These are phyloP conservation scores for Barbarea vulgaris DNA, from an alignment of 345 rosid species.

Conservation along the genomic window DNA sequence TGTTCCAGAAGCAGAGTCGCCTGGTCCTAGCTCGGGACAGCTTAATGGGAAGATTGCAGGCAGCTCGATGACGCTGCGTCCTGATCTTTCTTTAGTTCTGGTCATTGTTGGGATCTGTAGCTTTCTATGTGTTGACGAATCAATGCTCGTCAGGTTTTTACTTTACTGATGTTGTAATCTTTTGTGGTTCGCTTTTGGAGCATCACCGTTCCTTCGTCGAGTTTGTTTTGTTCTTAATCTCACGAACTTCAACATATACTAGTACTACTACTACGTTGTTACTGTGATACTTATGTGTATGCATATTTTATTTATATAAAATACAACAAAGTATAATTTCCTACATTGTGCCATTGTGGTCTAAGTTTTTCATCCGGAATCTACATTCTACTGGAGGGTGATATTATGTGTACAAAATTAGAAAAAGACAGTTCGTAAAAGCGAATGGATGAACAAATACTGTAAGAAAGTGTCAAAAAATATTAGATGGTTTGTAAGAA, in stretches of 20 bases:
- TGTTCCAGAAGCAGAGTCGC: slow-evolving; percentile 44
- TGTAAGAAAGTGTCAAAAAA: not conserved
- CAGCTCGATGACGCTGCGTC: slow-evolving; percentile 33
- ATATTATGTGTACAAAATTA: not conserved
- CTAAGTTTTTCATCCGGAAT: not conserved
- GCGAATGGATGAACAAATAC: not conserved
- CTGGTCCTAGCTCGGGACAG: slow-evolving; percentile 56
- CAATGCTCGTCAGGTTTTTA: not conserved
- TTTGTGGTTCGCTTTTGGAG: slow-evolving; percentile 16
- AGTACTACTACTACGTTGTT: slow-evolving; percentile 3
- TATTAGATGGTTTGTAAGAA: not conserved
- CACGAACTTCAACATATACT: slow-evolving; percentile 3
- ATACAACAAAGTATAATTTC: not conserved
- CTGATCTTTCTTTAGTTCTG: slow-evolving; percentile 23
- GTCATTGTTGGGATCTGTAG: slow-evolving; percentile 37
- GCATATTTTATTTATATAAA: not conserved
- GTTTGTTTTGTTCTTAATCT: slow-evolving; percentile 17
- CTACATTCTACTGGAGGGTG: not conserved
- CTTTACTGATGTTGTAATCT: slow-evolving; percentile 25
- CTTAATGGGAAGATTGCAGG: slow-evolving; percentile 53
- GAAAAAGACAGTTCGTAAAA: not conserved
- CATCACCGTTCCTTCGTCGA: not conserved
- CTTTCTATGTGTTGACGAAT: slow-evolving; percentile 10
- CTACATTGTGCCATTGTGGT: not conserved
- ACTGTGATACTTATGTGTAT: slow-evolving; percentile 7